Evolutionary conservation across 1,284 basidiomycete species (phyloP), one percentile per base, ranked within the genome.

Genomic region (Erythrobasidium hasegawianum): DNA sequence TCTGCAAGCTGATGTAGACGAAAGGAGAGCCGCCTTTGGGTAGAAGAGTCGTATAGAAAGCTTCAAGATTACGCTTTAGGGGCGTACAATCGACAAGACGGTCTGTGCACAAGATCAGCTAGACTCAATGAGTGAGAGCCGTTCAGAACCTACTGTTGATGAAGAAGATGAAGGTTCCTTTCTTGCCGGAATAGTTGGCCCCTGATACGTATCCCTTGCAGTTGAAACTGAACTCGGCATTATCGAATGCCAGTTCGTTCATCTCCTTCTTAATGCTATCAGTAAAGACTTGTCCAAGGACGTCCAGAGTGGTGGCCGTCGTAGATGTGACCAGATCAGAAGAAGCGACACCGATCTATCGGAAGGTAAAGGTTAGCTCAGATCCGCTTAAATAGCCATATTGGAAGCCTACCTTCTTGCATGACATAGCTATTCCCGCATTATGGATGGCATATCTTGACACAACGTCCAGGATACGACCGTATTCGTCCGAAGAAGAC

Each of bases 401-500:
- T n/a, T n/a, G 43, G 0, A 20, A 33, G 58, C 76, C 39, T 49
- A 87, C 91, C 83, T 95, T 96, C 77, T 92, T 95, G 81, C 91
- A 94, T 2, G 86, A 82, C 79, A 97, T 95, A 0, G 93, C 84
- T 8, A 93, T 86, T 8, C 84, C 84, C 0, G 92, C 84, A 75
- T 97, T 96, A 75, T 97, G 94, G 10, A 94, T 83, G 0, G 96
- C 91, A 74, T 99, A 98, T 70, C 89, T 90, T 1, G 89, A 89
- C 18, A 97, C 82, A 3, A 98, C 90, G 71, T 97, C 92, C 1
- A 97, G 81, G 40, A 97, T 90, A 22, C 90, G 85, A 8, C 86
- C 83, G 76, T 97, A 98, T 76, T 99, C 96, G 70, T 98, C 96
- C 0, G 91, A 88, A 1, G 87, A 79, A 59, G 86, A 89, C 58